Evolutionary conservation across 352 stramenopile genomes (phyloP).

Genomic region (Pythium phragmitis): DNA sequence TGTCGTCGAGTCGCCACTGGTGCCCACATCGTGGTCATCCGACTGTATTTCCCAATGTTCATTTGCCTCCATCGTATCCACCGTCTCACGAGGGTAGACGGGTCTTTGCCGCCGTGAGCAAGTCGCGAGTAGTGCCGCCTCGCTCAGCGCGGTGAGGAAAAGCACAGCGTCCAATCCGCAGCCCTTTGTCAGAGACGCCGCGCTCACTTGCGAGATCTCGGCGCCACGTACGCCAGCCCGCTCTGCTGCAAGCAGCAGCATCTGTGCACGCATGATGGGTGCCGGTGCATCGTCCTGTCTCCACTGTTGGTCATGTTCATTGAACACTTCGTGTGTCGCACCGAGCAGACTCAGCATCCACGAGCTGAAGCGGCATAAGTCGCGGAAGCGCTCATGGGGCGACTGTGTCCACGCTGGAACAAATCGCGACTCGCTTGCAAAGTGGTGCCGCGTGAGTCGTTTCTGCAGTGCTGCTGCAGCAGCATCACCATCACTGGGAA

Average conservation of each 20-base stretch:
- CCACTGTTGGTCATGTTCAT: not conserved
- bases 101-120: constrained; percentile 19
- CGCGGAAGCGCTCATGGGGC: constrained; percentile 41
- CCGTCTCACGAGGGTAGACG: constrained; percentile 38
- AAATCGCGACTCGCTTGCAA: constrained; percentile 32
- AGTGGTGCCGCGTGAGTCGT: constrained; percentile 48
- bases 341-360: constrained; percentile 41
- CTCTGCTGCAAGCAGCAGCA: constrained; percentile 55
- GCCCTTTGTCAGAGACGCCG: constrained; percentile 41
- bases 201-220: constrained; percentile 31
- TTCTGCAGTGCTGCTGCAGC: constrained; percentile 29
- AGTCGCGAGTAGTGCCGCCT: constrained; percentile 33
- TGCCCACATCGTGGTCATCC: constrained; percentile 29
- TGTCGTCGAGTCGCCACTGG: constrained; percentile 19
- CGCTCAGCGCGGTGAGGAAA: constrained; percentile 47
- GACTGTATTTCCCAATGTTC: constrained; percentile 44
- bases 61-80: constrained; percentile 44
- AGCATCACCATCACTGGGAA: constrained; percentile 37
- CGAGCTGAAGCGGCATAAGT: constrained; percentile 40
- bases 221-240: constrained; percentile 39
- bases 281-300: constrained; percentile 11
- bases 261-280: constrained; percentile 37
- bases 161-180: constrained; percentile 51
- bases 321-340: not conserved
- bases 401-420: constrained; percentile 21